Base-by-base conservation (phyloP, 345 rosid genomes). In the Camelina neglecta region DNA sequence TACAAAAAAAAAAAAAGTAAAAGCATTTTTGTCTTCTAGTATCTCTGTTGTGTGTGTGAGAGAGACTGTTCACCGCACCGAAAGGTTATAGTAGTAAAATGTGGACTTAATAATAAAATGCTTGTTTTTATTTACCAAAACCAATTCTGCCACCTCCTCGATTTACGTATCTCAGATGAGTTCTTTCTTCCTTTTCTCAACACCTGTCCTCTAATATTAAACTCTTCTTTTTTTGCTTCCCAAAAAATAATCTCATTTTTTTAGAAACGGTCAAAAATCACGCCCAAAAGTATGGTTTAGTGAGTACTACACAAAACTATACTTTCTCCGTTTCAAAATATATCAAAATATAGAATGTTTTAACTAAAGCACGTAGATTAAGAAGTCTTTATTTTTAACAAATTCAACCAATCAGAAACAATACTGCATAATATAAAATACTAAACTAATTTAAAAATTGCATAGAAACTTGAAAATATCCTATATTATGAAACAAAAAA, bases 231-330 rank as follows among this genome's bases (percentile, higher is more conserved):
- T 76, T 29, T 55, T 4, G 26, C 23, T 36, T 2, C 11, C 48
- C 26, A 38, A 21, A 18, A 47, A 8, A 31, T 7, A 58, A 60
- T 21, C 70, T 61, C 54, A 24, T 36, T 70, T 64, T 4, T 64
- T 56, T 64, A 64, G 11, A 72, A 77, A 71, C 80, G 76, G 76
- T 77, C 76, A 56, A 70, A 69, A 45, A 20, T 5, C 48, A 36
- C 36, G 45, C n/a, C 66, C 45, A 64, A 9, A 60, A 45, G 11
- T 11, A 33, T 54, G 70, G 58, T 44, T 61, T 41, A 44, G 50
- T 61, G 64, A 44, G 49, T 5, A 36, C 8, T 26, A 26, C 29
- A 26, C 29, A 3, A 26, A 26, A 26, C 4, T 26, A 26, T 18
- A 18, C n/a, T 18, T 18, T 18, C 18, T 18, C 18, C 18, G 18